Conservation (phyloP, 257 asterid species). For the Penstemon eatonii region DNA sequence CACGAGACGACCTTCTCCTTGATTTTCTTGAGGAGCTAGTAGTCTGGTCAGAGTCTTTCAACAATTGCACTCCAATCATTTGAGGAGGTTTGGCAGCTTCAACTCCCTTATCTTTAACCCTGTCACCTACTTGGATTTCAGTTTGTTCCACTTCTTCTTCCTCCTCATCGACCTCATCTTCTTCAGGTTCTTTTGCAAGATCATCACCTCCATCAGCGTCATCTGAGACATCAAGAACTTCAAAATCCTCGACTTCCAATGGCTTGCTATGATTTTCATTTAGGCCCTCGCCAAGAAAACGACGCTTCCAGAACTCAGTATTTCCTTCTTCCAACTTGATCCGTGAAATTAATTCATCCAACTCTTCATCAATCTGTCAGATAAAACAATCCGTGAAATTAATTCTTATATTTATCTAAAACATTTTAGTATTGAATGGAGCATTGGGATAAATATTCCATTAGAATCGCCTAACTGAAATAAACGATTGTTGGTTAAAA, state of each 20-base stretch:
- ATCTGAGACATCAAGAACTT: conserved; percentile 52
- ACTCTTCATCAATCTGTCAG: conserved; percentile 79
- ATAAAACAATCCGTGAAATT: not conserved
- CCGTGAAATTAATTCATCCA: conserved; percentile 89
- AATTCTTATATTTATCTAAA: conserved; percentile 5
- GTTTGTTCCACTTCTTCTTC: conserved; percentile 78
- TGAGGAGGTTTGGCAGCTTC: conserved; percentile 79
- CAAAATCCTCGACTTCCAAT: conserved; percentile 50
- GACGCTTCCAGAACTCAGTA: conserved; percentile 96
- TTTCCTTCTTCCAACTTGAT: conserved; percentile 92
- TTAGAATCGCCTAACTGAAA: not conserved
- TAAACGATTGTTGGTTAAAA: conserved; percentile 13
- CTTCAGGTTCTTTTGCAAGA: conserved; percentile 63
- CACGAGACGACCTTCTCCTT: conserved; percentile 64
- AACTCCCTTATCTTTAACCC: conserved; percentile 77
- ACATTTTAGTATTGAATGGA: conserved; percentile 10
- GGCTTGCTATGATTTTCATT: conserved; percentile 61
- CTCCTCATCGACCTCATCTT: conserved; percentile 70
- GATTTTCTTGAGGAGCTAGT: conserved; percentile 73
- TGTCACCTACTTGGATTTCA: conserved; percentile 72
- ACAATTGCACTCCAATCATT: conserved; percentile 95
- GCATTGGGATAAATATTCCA: conserved; percentile 6
- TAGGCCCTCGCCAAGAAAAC: conserved; percentile 92
- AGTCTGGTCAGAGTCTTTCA: conserved; percentile 76
- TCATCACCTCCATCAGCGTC: conserved; percentile 72